Percentiles rank a stretch among this genome's conserved stretches.
phyloP scores from a whole-genome alignment of 805 yeast species.

The Candida coquimbonensis region DNA sequence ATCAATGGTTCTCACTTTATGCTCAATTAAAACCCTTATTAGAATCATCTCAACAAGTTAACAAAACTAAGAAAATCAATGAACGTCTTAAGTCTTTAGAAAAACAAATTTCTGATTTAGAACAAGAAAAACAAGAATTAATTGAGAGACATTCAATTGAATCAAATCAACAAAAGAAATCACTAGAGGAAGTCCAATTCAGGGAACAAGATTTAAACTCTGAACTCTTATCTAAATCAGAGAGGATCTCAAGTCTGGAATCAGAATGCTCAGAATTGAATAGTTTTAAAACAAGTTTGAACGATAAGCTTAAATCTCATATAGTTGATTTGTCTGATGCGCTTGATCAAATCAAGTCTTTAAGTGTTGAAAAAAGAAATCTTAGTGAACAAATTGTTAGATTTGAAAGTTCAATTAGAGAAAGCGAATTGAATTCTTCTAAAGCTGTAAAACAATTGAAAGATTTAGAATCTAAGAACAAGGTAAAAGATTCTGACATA shows the following conservation, averaged over 20 bases:
- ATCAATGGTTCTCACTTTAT: slow-evolving; percentile 78
- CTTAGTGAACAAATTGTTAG: slow-evolving; percentile 13
- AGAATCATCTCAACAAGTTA: slow-evolving; percentile 52
- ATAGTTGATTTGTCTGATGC: slow-evolving; percentile 23
- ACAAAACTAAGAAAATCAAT: slow-evolving; percentile 49
- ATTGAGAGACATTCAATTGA: slow-evolving; percentile 9
- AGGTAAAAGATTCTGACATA: slow-evolving; percentile 30
- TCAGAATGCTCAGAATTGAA: slow-evolving; percentile 21
- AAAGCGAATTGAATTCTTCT: background rate
- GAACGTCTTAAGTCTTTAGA: slow-evolving; percentile 50
- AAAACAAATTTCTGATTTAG: slow-evolving; percentile 33
- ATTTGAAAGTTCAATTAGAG: slow-evolving; percentile 13
- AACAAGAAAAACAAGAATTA: slow-evolving; percentile 24
- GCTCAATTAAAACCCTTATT: slow-evolving; percentile 69
- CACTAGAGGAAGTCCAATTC: background rate
- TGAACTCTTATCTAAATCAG: slow-evolving; percentile 19
- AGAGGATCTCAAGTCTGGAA: slow-evolving; percentile 19
- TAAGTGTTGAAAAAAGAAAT: slow-evolving; percentile 18
- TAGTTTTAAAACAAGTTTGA: slow-evolving; percentile 24
- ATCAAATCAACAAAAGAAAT: no score
- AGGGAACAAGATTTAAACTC: slow-evolving; percentile 18
- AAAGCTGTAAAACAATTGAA: slow-evolving; percentile 25
- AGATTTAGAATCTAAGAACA: slow-evolving; percentile 22
- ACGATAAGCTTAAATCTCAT: slow-evolving; percentile 16
- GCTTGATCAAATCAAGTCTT: slow-evolving; percentile 14